phyloP scores from a whole-genome alignment of 176 grass and related monocot species.

The Musa acuminata region DNA sequence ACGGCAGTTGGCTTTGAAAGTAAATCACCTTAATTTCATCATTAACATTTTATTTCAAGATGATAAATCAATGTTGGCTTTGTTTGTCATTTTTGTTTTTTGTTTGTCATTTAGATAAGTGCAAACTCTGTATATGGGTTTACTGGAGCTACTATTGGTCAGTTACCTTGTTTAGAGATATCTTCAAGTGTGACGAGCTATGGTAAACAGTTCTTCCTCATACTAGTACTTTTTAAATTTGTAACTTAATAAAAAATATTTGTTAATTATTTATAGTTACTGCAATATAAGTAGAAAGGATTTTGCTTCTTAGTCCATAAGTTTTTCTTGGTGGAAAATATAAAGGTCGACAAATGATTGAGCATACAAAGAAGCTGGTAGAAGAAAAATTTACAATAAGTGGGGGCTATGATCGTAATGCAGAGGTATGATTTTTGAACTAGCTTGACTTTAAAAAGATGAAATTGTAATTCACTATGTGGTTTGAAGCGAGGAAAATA shows the following conservation, averaged over 20 bases:
- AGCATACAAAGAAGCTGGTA: conserved; percentile 96
- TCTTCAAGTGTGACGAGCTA: conserved; percentile 99
- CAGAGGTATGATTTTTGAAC: conserved; percentile 47
- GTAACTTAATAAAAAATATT: not conserved
- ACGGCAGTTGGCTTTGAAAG: conserved; percentile 88
- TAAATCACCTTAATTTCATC: conserved; percentile 30
- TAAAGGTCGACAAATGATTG: conserved; percentile 96
- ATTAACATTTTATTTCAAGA: conserved; percentile 9
- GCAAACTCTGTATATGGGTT: conserved; percentile 99
- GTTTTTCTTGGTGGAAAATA: not conserved
- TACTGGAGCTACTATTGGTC: conserved; percentile 87
- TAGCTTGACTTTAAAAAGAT: not conserved
- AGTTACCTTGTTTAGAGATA: conserved; percentile 96
- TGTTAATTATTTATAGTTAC: not conserved
- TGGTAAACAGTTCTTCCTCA: conserved; percentile 35
- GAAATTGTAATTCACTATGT: not conserved
- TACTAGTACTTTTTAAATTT: conserved; percentile 3
- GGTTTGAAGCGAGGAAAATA: not conserved
- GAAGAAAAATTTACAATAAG: conserved; percentile 87
- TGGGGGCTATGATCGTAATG: conserved; percentile 85
- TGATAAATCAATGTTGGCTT: conserved; percentile 10
- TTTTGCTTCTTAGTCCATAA: not conserved
- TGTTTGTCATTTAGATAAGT: conserved; percentile 55
- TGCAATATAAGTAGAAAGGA: not conserved
- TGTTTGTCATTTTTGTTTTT: not conserved